phyloP scores from a whole-genome alignment of 495 filamentous ascomycete genomes.

The Daldinia concentrica region DNA sequence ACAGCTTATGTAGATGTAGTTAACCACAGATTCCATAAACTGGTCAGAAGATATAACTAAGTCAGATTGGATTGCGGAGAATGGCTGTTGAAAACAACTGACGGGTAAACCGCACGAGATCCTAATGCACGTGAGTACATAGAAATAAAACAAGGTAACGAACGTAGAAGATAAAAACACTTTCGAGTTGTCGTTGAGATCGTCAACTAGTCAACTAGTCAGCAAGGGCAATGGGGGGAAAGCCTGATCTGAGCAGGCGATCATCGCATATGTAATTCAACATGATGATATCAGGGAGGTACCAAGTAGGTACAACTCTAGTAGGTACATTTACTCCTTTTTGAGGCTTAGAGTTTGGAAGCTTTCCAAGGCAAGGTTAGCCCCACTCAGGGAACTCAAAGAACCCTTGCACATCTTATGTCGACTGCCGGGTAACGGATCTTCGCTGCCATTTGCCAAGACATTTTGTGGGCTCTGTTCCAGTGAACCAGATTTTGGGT shows the following conservation, averaged over 20 bases:
- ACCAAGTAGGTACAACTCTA: constrained; percentile 27
- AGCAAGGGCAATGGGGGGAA: constrained; percentile 19
- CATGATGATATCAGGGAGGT: constrained; percentile 19
- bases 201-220: constrained; percentile 3
- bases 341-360: constrained; percentile 14
- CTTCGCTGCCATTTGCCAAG: constrained; percentile 40
- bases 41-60: constrained; percentile 8
- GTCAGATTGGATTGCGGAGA: constrained; percentile 10
- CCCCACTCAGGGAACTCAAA: constrained; percentile 12
- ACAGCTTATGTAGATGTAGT: constrained; percentile 11
- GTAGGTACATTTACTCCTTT: constrained; percentile 7
- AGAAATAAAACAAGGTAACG: constrained; percentile 5
- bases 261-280: constrained; percentile 14
- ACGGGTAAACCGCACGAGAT: constrained; percentile 1
- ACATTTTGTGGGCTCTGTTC: constrained; percentile 4
- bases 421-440: constrained; percentile 41
- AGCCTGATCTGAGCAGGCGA: constrained; percentile 25
- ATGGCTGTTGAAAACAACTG: constrained; percentile 15
- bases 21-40: constrained; percentile 17
- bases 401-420: constrained; percentile 23
- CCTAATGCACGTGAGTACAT: constrained; percentile 23
- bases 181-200: constrained; percentile 22
- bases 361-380: constrained; percentile 8
- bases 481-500: constrained; percentile 31
- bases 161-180: constrained; percentile 11